Base-by-base conservation (phyloP, 306 rosid genomes). In the Sechiopsis laciniata region DNA sequence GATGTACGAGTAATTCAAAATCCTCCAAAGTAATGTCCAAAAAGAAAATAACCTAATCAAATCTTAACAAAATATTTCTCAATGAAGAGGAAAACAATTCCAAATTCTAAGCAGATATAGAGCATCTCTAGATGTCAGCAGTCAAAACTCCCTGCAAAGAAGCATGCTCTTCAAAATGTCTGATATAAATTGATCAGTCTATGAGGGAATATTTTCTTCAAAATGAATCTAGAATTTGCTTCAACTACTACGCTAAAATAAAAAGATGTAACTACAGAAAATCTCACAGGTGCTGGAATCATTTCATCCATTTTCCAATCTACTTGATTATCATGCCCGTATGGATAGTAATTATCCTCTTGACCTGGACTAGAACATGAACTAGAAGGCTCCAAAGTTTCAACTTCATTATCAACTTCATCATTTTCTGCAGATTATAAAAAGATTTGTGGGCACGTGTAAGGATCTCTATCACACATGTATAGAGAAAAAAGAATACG, bases 241-340 rank as follows among this genome's bases (percentile, higher is more conserved):
- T 67, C 72, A 66, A 45, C 10, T 40, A 22, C 35, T 45, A 12
- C 26, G 12, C 72, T 17, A 45, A 48, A 7, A 68, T 12, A 48
- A 32, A 46, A 75, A 15, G 55, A 71, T 11, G 68, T 7, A 2
- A 65, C 1, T 42, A 65, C 10, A 65, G 32, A 65, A 21, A 82
- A 48, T 75, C 98, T 76, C 83, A 92, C 98, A 80, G 90, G 96
- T 84, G 80, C 81, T 16, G 86, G 85, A 82, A 71, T 78, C 76
- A 89, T 86, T 81, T 86, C 85, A 80, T 83, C 83, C 80, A 90
- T 75, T 80, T 81, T 83, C 85, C 81, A 86, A 84, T 58, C 91
- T 13, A 78, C 83, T 70, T 82, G 91, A 76, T 81, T 87, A 62
- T 85, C 90, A 73, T 81, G 73, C 56, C 82, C 78, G 82, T 81